A percentile compares a stretch with the other conserved stretches of the same genome.
These are phyloP conservation scores for Rhodotorula sphaerocarpa DNA, from an alignment of 768 basidiomycete genomes.

Conservation along the genomic window DNA sequence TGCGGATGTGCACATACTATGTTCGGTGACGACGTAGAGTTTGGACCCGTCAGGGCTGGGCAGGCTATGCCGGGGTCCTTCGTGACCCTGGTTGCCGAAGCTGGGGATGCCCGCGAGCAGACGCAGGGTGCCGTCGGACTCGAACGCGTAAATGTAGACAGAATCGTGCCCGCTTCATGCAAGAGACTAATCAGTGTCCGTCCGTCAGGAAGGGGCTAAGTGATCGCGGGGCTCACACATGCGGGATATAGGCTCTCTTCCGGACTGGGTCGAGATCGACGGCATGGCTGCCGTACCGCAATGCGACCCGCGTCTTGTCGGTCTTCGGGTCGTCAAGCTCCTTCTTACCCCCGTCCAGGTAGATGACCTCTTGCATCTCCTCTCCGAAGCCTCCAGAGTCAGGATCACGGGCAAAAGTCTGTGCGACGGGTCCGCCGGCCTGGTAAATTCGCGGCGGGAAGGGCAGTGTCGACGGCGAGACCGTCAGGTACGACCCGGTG, in stretches of 20 bases:
- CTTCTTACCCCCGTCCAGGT: conserved; percentile 29
- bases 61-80: conserved; percentile 38
- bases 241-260: conserved; percentile 36
- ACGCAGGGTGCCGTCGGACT: conserved; percentile 28
- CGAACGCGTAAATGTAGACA: conserved; percentile 34
- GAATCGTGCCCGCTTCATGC: conserved; percentile 34
- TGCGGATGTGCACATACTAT: conserved; percentile 26
- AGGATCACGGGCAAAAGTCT: conserved; percentile 25
- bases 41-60: conserved; percentile 32
- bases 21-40: conserved; percentile 40
- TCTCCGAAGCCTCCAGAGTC: conserved; percentile 31
- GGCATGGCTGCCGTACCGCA: conserved; percentile 40
- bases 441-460: conserved; percentile 34
- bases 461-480: conserved; percentile 13
- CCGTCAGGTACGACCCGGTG: conserved; percentile 38
- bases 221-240: conserved; percentile 33
- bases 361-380: conserved; percentile 39
- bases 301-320: conserved; percentile 39
- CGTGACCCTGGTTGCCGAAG: conserved; percentile 27
- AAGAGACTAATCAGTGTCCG: background rate
- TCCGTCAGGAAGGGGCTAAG: background rate
- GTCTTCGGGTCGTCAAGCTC: conserved; percentile 27
- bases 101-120: conserved; percentile 30
- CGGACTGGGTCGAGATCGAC: conserved; percentile 33
- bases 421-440: conserved; percentile 40